Conservation (phyloP, 2,329 filamentous ascomycete species). For the Alternaria sp. region DNA sequence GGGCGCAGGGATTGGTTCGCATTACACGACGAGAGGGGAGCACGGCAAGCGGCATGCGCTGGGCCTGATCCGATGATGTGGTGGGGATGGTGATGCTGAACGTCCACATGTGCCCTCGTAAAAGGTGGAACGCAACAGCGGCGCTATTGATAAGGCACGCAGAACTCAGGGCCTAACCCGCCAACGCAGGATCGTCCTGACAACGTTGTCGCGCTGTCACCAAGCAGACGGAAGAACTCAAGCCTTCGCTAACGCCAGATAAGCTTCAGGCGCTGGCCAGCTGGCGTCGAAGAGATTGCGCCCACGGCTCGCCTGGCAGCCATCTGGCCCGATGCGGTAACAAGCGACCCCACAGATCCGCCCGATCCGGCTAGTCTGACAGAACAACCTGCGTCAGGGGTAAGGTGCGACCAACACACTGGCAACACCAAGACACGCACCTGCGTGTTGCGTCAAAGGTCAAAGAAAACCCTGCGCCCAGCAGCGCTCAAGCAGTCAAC, state of each 20-base stretch:
- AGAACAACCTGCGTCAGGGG: conserved; percentile 13
- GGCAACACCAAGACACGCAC: not conserved
- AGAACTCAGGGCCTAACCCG: not conserved
- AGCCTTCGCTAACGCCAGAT: conserved; percentile 25
- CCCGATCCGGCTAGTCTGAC: conserved; percentile 21
- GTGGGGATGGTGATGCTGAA: not conserved
- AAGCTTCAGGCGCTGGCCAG: conserved; percentile 22
- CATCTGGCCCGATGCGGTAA: conserved; percentile 10
- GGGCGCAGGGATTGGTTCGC: conserved; percentile 26
- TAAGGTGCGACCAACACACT: not conserved
- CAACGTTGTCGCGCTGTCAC: conserved; percentile 17
- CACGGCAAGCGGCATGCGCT: conserved; percentile 17
- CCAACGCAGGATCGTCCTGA: not conserved
- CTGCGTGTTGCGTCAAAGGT: not conserved
- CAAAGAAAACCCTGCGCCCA: not conserved
- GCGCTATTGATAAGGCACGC: not conserved
- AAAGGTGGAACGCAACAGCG: not conserved
- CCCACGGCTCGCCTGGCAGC: not conserved
- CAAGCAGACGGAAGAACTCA: conserved; percentile 7
- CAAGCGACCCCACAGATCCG: conserved; percentile 5
- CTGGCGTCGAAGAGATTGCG: conserved; percentile 18
- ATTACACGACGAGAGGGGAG: not conserved
- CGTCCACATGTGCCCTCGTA: not conserved
- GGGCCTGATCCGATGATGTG: not conserved
- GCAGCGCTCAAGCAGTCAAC: not conserved